Conservation (phyloP, 2,329 filamentous ascomycete species). For the Fonsecaea multimorphosa region DNA sequence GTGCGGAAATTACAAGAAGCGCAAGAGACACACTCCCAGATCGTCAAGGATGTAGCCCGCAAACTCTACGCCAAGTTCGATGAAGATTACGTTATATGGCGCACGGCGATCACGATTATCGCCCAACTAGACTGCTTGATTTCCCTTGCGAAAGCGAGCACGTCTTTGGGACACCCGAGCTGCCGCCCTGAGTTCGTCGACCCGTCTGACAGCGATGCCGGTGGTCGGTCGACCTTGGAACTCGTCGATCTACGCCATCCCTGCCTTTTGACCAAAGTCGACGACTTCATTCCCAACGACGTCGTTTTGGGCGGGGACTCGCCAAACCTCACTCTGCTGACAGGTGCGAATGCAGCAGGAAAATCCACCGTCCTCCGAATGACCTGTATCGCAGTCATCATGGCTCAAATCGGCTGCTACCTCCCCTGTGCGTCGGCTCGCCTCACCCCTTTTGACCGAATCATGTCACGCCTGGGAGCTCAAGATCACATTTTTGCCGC, state of each 20-base stretch:
- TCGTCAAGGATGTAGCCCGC: conserved; percentile 81
- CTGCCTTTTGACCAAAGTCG: conserved; percentile 86
- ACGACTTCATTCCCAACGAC: conserved; percentile 96
- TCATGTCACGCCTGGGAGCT: conserved; percentile 96
- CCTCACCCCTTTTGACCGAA: conserved; percentile 90
- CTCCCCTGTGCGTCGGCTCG: conserved; percentile 82
- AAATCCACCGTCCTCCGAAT: conserved; percentile 96
- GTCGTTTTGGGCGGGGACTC: conserved; percentile 80
- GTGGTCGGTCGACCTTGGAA: conserved; percentile 76
- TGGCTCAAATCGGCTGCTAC: conserved; percentile 95
- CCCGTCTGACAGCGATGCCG: conserved; percentile 57
- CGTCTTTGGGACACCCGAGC: conserved; percentile 80
- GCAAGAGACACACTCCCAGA: conserved; percentile 90
- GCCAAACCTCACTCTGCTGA: conserved; percentile 87
- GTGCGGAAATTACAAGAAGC: conserved; percentile 91
- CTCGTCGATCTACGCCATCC: conserved; percentile 93
- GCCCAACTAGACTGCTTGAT: conserved; percentile 94
- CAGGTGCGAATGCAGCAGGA: conserved; percentile 94
- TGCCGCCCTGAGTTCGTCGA: conserved; percentile 90
- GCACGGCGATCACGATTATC: conserved; percentile 86
- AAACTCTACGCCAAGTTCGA: conserved; percentile 90
- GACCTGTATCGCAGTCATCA: conserved; percentile 96
- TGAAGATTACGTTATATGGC: conserved; percentile 81
- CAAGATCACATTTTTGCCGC: conserved; percentile 99
- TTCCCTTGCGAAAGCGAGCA: conserved; percentile 86